A percentile compares a stretch with the other conserved stretches of the same genome.
Evolutionary conservation across 805 yeast genomes (phyloP).

Genomic region (Jamesozyma lodderae): DNA sequence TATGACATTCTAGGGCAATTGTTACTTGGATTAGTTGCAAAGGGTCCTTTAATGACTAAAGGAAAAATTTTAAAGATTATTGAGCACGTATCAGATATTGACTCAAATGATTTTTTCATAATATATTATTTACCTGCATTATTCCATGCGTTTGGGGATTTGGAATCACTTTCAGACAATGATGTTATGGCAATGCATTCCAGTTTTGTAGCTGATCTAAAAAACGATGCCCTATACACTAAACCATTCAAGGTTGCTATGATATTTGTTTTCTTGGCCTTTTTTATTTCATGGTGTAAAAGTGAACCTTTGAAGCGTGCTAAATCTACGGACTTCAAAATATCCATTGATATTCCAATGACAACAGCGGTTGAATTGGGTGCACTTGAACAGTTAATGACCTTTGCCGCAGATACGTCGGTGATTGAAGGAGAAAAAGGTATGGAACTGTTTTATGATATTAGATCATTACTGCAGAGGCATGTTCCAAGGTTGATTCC

Average conservation of each 20-base stretch:
- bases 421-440: slow-evolving; percentile 32
- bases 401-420: slow-evolving; percentile 49
- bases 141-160: slow-evolving; percentile 36
- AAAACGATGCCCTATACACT: slow-evolving; percentile 36
- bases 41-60: slow-evolving; percentile 28
- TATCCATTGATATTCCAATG: slow-evolving; percentile 51
- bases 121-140: slow-evolving; percentile 57
- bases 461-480: slow-evolving; percentile 56
- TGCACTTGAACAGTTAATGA: slow-evolving; percentile 59
- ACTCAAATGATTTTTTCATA: slow-evolving; percentile 53
- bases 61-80: slow-evolving; percentile 34
- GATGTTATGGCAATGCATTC: slow-evolving; percentile 35
- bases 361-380: slow-evolving; percentile 52
- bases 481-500: slow-evolving; percentile 53
- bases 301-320: slow-evolving; percentile 33
- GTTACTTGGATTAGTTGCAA: slow-evolving; percentile 41
- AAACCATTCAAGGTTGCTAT: slow-evolving; percentile 43
- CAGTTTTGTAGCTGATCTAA: slow-evolving; percentile 30
- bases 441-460: slow-evolving; percentile 49
- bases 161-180: slow-evolving; percentile 30
- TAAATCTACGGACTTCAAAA: slow-evolving; percentile 42
- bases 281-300: slow-evolving; percentile 64
- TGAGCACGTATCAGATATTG: slow-evolving; percentile 39
- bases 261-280: slow-evolving; percentile 44
- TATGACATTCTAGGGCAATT: slow-evolving; percentile 69